Conservation (phyloP, 192 early-diverging fungal species). For the Physocladia obscura region DNA sequence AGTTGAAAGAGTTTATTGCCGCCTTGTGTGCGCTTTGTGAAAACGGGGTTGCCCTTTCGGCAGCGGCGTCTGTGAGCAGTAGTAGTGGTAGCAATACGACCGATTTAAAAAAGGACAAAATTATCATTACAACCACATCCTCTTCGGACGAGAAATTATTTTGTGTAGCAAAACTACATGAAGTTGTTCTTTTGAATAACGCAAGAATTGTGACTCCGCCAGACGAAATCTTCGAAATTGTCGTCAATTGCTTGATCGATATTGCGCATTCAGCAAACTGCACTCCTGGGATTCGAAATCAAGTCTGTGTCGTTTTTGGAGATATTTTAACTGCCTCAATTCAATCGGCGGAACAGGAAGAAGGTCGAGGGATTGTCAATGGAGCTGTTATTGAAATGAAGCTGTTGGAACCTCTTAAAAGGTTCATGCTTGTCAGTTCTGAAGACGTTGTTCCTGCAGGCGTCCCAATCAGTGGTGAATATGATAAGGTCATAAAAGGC, state of each 20-base stretch:
- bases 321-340: constrained; percentile 75
- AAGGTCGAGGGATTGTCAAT: constrained; percentile 9
- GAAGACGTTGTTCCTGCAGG: constrained; percentile 26
- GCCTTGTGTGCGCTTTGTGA: constrained; percentile 64
- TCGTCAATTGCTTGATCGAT: constrained; percentile 73
- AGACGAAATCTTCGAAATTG: constrained; percentile 55
- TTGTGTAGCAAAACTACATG: constrained; percentile 71
- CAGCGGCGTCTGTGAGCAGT: no score
- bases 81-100: constrained; percentile 11
- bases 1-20: constrained; percentile 65
- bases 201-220: constrained; percentile 37
- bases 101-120: constrained; percentile 9
- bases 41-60: constrained; percentile 35
- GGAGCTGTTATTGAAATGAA: constrained; percentile 60
- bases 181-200: constrained; percentile 59
- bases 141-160: constrained; percentile 73
- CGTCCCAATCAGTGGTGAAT: constrained; percentile 5
- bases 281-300: constrained; percentile 65
- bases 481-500: constrained; percentile 20
- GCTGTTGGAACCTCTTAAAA: constrained; percentile 64
- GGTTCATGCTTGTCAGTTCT: constrained; percentile 66
- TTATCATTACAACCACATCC: constrained; percentile 52
- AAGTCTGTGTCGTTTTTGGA: constrained; percentile 73
- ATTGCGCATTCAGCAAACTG: constrained; percentile 64
- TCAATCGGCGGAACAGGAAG: constrained; percentile 47